Evolutionary conservation across 768 basidiomycete genomes (phyloP), one percentile per base, ranked within the genome.

Genomic region (Hemileccinum impolitum): DNA sequence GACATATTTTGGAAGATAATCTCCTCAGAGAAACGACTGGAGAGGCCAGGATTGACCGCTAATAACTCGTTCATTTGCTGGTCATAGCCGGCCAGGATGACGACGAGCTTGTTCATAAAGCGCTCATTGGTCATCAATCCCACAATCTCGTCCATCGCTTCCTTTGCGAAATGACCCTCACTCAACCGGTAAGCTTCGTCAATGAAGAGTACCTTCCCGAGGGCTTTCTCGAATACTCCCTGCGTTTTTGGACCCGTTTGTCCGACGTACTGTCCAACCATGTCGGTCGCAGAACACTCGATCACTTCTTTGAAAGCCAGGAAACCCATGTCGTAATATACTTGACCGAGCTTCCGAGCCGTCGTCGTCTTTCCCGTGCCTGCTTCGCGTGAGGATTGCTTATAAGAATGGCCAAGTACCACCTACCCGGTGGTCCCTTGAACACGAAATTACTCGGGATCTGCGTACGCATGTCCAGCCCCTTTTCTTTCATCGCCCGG

Each of bases 121-220:
- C 65, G 69, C 4, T 80, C 76, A 38, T 82, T 69, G 2, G 86
- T 87, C 51, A 87, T 70, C 13, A 81, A 57, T 6, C 78, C 77
- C 6, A 87, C 86, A n/a, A 88, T 60, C 55, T 88, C 86, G 57
- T 88, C 87, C 34, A 86, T 75, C 11, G 87, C 86, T 58, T 88
- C 86, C 57, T 85, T 75, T 2, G 84, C 82, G 54, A 85, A 88
- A 6, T 70, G 78, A 1, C 84, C 84, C 46, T 82, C 74, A 9
- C 72, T 66, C 21, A 88, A 68, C 11, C 84, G 72, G 56, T 88
- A 88, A 0, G 85, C 86, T 56, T 88, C 86, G 48, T 87, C 85
- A 40, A 87, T 74, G 67, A 88, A 87, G 5, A 87, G 74, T 3
- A 88, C 82, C 47, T 77, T 75, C 1, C 85, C 85, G 0, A 85